Percentiles rank a stretch among this genome's conserved stretches.
These are phyloP conservation scores for Xylaria nigripes DNA, from an alignment of 495 filamentous ascomycete species.

Conservation along the genomic window DNA sequence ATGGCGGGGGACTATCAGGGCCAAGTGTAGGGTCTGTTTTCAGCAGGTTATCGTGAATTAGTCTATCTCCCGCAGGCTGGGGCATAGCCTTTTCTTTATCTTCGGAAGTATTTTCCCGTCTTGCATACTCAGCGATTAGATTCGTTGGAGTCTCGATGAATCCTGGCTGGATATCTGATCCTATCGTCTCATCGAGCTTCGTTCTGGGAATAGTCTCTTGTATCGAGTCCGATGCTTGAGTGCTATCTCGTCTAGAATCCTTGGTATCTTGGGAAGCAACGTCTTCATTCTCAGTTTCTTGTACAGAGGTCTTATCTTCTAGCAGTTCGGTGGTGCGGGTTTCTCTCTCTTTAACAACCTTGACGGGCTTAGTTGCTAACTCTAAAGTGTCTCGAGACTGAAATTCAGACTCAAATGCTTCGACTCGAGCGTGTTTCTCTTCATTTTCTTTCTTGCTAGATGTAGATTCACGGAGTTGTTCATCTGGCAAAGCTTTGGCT, in stretches of 20 bases:
- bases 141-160: not conserved
- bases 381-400: slow-evolving; percentile 3
- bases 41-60: not conserved
- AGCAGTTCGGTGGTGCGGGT: not conserved
- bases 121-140: not conserved
- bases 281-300: not conserved
- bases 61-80: not conserved
- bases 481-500: not conserved
- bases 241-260: not conserved
- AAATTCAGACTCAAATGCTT: slow-evolving; percentile 10
- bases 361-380: not conserved
- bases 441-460: slow-evolving; percentile 10
- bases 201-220: not conserved
- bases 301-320: not conserved
- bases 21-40: not conserved
- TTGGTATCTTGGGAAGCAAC: not conserved
- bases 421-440: slow-evolving; percentile 18
- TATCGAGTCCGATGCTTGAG: not conserved
- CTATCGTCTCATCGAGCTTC: not conserved
- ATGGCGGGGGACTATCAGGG: not conserved
- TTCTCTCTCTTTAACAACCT: not conserved
- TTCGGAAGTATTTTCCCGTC: not conserved
- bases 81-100: not conserved
- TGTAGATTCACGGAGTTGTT: not conserved
- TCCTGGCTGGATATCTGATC: not conserved